These are phyloP conservation scores for Suhomyces yuchorum DNA, from an alignment of 1,139 yeast species.

Conservation along the genomic window DNA sequence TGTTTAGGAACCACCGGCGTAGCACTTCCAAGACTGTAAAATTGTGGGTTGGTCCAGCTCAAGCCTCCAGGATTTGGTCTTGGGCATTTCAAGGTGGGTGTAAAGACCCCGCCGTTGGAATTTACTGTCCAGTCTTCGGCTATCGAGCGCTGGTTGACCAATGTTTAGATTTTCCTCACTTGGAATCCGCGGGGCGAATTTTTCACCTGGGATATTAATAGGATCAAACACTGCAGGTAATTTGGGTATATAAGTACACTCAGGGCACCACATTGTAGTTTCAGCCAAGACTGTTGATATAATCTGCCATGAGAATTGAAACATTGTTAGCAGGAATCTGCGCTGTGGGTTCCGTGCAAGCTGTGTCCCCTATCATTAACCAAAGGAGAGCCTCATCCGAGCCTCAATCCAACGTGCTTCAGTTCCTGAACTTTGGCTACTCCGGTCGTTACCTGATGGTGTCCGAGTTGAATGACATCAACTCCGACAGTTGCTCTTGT, in stretches of 20 bases:
- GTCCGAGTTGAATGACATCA: constrained; percentile 50
- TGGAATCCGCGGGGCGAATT: not conserved
- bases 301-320: constrained; percentile 4
- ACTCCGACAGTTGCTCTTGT: constrained; percentile 62
- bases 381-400: constrained; percentile 3
- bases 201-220: not conserved
- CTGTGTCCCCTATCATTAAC: not conserved
- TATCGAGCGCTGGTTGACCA: not conserved
- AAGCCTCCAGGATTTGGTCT: too few relatives aligned
- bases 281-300: not conserved
- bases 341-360: not conserved
- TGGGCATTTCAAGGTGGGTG: not conserved
- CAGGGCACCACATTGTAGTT: not conserved
- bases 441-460: constrained; percentile 79
- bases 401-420: constrained; percentile 16
- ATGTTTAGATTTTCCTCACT: not conserved
- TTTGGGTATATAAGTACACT: not conserved
- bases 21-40: not conserved
- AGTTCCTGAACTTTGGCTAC: constrained; percentile 56
- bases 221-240: constrained; percentile 4
- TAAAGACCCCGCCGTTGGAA: not conserved
- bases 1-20: not conserved
- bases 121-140: not conserved
- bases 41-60: not conserved
- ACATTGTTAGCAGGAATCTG: constrained; percentile 1